Evolutionary conservation across 805 yeast species (phyloP).

Genomic region (Teunomyces stri): DNA sequence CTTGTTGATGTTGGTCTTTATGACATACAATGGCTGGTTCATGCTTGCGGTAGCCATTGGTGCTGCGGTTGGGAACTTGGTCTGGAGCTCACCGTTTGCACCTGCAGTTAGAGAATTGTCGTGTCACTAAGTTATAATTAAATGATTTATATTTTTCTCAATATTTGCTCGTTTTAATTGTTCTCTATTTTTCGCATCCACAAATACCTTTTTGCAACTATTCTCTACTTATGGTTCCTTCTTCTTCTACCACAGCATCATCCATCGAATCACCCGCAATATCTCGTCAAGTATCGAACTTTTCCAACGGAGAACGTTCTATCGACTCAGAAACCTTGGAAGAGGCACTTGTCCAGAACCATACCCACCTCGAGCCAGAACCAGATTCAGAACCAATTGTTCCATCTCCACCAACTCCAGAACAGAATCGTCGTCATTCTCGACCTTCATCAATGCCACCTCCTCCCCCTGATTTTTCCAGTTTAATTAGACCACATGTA

Average conservation of each 20-base stretch:
- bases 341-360: too few species aligned
- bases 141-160: background rate
- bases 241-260: background rate
- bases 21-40: slow-evolving; percentile 86
- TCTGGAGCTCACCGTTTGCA: slow-evolving; percentile 46
- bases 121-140: slow-evolving; percentile 25
- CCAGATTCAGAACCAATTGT: too few species aligned
- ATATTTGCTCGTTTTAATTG: background rate
- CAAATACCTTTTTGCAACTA: slow-evolving; percentile 3
- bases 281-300: too few species aligned
- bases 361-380: too few species aligned
- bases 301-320: too few species aligned
- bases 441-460: too few species aligned
- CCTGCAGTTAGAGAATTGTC: slow-evolving; percentile 20
- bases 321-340: too few species aligned
- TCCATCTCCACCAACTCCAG: too few species aligned
- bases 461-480: background rate
- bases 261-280: too few species aligned
- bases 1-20: slow-evolving; percentile 73
- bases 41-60: slow-evolving; percentile 74
- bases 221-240: background rate
- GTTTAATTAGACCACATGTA: background rate
- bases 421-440: too few species aligned
- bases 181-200: background rate
- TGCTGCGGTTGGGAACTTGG: slow-evolving; percentile 64